A percentile compares a stretch with the other conserved stretches of the same genome.
phyloP scores from a whole-genome alignment of 306 rosid genomes.

The Malus asiatica region DNA sequence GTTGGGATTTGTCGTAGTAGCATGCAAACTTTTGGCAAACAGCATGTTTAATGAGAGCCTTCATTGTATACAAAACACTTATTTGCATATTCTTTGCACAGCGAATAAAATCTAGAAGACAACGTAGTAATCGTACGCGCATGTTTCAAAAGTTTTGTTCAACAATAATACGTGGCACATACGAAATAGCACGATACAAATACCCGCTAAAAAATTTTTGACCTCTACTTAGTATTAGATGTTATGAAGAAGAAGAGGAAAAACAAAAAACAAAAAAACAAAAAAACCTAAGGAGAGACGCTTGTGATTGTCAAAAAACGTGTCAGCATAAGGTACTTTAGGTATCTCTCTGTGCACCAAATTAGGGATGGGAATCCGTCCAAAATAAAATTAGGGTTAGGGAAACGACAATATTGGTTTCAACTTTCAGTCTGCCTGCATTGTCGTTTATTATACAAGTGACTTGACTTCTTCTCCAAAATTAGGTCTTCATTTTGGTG shows the following conservation, averaged over 20 bases:
- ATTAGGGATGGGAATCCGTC: not conserved
- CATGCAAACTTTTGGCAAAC: too few relatives aligned
- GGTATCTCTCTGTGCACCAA: not conserved
- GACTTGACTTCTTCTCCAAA: slow-evolving; percentile 9
- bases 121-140: not conserved
- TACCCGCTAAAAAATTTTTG: not conserved
- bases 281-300: not conserved
- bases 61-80: not conserved
- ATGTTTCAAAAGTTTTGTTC: not conserved
- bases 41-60: too few relatives aligned
- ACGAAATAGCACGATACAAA: not conserved
- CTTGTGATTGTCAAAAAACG: not conserved
- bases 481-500: not conserved
- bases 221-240: not conserved
- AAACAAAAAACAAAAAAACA: too few relatives aligned
- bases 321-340: not conserved
- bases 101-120: not conserved
- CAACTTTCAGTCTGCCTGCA: not conserved
- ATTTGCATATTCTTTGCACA: not conserved
- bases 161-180: not conserved
- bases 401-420: not conserved
- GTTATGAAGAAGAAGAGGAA: not conserved
- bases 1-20: too few relatives aligned
- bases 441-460: not conserved
- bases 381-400: not conserved